Evolutionary conservation across 2,329 filamentous ascomycete species (phyloP), one percentile per base, ranked within the genome.

Genomic region (Scedosporium boydii): DNA sequence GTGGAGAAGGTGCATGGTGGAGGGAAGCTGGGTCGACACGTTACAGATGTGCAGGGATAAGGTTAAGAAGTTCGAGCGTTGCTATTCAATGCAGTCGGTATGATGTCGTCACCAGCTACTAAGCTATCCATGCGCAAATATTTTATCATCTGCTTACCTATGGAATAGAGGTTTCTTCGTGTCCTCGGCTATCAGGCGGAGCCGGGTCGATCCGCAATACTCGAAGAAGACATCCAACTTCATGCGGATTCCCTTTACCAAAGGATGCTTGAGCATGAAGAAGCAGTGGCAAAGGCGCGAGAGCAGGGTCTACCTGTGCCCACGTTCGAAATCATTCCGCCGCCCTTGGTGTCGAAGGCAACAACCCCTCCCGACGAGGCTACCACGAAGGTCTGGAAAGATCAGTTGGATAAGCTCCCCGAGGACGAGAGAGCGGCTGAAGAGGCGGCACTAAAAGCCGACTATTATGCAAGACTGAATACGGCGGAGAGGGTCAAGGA

Each of bases 181-280:
- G 92, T 93, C 1, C 77, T 99, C 18, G 95, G 95, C 4, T 98
- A 97, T 72, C 82, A 96, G 41, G 84, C 85, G 6, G 85, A 84
- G 27, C 78, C 84, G 65, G 83, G 88, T 55, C 83, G 87, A 23
- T 78, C 87, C 7, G 77, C 81, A 0, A 82, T 87, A 34, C 82
- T 90, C 60, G 90, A 96, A 69, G 93, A 97, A 73, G 85, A 88
- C 68, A 91, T 99, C 65, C 95, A 98, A 75, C 91, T 98, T 87
- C 93, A 97, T 73, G 93, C 93, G 64, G 95, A 99, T 77, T 85
- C 85, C 66, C 81, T 99, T 48, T 99, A 92, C 75, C 89, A 93
- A 70, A 86, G 89, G 68, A 91, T 98, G 87, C 75, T 96, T 44
- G 82, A 85, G 65, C 91, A 96, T 72, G 93, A 99, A 75, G 80